Base-by-base conservation (phyloP, 2,329 filamentous ascomycete species). In the Cadophora sp. region DNA sequence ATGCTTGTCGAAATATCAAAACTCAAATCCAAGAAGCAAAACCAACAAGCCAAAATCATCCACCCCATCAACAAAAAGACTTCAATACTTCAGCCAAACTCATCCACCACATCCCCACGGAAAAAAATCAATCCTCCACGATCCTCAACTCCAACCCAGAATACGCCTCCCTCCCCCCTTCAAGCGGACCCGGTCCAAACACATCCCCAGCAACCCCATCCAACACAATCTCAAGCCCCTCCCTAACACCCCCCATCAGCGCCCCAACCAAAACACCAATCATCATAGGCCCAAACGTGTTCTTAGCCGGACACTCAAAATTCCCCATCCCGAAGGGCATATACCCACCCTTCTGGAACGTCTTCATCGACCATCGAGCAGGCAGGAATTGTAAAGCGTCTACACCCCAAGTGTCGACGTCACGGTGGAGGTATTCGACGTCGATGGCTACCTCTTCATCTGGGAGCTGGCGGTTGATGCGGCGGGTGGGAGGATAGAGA, bases 351-450 rank as follows among this genome's bases (percentile, higher is more conserved):
- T 65, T 64, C 7, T 18, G 41, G 2, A 24, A 9, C 8, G 51
- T n/a, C 18, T 51, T 43, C n/a, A n/a, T 27, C 7, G 53, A 9
- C 66, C 65, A 80, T 8, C 80, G 74, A 6, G 66, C 64, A 0
- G 70, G 71, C 7, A 36, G 18, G 20, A 71, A 73, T 14, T 13
- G 18, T 4, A 58, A 3, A 6, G 68, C 56, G 45, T 72, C 55
- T 2, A 6, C 18, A 22, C 66, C 70, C 69, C 70, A 72, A 11
- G 47, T 64, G 8, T 58, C 33, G 0, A 22, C 30, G 43, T 59
- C 62, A 6, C 68, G 67, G 36, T 73, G 72, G 9, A 72, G 22
- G n/a, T 33, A 33, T 50, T 73, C 67, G 18, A 72, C 48, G 48
- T 73, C 70, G 20, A 71, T 55, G 24, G 59, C 60, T 14, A 59